Conservation (phyloP, 2,329 filamentous ascomycete genomes). For the Stemphylium lycopersici region DNA sequence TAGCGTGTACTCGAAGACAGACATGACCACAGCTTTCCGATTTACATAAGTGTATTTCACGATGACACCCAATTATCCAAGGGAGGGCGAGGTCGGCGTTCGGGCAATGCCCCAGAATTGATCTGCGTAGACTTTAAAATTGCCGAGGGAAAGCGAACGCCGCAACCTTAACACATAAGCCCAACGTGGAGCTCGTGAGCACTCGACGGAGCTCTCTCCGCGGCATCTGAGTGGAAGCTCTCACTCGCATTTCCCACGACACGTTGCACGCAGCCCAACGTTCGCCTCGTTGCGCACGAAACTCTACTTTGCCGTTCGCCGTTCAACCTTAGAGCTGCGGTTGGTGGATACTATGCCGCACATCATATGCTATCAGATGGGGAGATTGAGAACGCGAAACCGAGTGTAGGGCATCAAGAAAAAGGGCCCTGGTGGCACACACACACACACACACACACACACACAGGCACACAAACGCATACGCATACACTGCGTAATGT, state of each 20-base stretch:
- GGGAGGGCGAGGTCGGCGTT: too few species aligned
- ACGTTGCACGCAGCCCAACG: slow-evolving; percentile 4
- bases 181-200: not conserved
- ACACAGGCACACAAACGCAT: too few species aligned
- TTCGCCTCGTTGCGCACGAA: not conserved
- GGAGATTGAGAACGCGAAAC: not conserved
- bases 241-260: not conserved
- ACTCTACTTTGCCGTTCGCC: not conserved
- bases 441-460: too few species aligned
- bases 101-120: not conserved
- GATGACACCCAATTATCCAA: too few species aligned
- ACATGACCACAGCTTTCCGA: too few species aligned
- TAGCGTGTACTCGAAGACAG: too few species aligned
- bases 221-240: not conserved
- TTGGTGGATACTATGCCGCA: not conserved
- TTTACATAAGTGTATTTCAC: too few species aligned
- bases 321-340: not conserved
- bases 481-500: too few species aligned
- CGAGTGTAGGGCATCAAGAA: too few species aligned
- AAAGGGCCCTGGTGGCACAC: too few species aligned
- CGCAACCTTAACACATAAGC: slow-evolving; percentile 1
- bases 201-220: slow-evolving; percentile 6
- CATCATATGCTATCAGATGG: not conserved
- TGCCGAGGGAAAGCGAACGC: slow-evolving; percentile 8
- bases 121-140: not conserved